Base-by-base conservation (phyloP, 1,139 yeast genomes). In the Pichia kudriavzevii region DNA sequence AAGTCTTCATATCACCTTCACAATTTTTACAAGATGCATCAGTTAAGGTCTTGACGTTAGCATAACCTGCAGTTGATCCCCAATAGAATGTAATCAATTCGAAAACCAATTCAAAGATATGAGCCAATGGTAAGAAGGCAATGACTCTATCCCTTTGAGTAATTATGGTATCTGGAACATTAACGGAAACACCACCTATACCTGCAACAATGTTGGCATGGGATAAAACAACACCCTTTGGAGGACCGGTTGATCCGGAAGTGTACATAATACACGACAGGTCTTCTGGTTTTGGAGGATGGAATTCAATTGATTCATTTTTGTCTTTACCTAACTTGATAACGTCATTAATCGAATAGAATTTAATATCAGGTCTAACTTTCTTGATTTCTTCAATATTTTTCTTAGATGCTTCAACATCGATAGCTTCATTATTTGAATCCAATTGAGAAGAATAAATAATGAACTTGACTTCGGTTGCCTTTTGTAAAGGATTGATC, bases 211-310 rank as follows among this genome's bases (percentile, higher is more conserved):
- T 69, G 57, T 87, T 87, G 39, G 64, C 67, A 54, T 91, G 93
- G 34, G 77, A 70, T 48, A 93, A 66, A 23, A 83, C 87, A 28
- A 91, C 99, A 62, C 99, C 99, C 67, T 91, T 91, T 53, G 98
- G 98, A 44, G 79, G 78, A 52, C 98, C 98, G 13, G 98, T 88
- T 13, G 97, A 87, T 35, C 99, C 99, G 1, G 97, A 88, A 18
- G 99, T 91, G 69, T 91, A 91, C 97, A 93, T 91, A 57, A 91
- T 85, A 66, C 95, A 84, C 28, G 91, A 75, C 38, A 79, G 56
- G 52, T 85, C 94, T n/a, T 75, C 75, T 9, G 93, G 74, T 43
- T 65, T 68, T 37, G 94, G 85, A 12, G 70, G 69, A 43, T 56
- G 55, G 12, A 69, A 33, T n/a, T 59, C 58, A 30, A 63, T 52